Conservation (phyloP, 768 basidiomycete genomes). For the Postia placenta region DNA sequence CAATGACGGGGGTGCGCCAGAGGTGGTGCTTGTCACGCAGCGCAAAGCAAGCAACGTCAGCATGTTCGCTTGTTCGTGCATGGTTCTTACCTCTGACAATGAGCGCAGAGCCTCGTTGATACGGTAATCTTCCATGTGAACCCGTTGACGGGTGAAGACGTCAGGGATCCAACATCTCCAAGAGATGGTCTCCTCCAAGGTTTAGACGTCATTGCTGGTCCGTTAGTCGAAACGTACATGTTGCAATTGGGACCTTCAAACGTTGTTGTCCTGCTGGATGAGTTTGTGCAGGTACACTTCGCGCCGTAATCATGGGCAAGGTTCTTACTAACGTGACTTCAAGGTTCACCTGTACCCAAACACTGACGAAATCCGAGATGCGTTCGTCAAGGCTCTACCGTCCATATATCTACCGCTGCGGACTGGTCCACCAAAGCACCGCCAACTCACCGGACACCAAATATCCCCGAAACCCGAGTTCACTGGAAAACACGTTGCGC, state of each 20-base stretch:
- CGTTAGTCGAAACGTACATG: slow-evolving; percentile 52
- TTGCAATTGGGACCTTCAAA: slow-evolving; percentile 37
- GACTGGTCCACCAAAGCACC: slow-evolving; percentile 34
- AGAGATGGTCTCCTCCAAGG: slow-evolving; percentile 45
- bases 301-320: too few relatives aligned
- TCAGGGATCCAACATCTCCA: slow-evolving; percentile 13
- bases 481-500: slow-evolving; percentile 42
- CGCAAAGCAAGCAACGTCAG: slow-evolving; percentile 57
- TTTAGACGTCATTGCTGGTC: slow-evolving; percentile 52
- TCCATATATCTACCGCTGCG: slow-evolving; percentile 53
- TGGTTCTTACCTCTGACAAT: not conserved
- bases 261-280: slow-evolving; percentile 63
- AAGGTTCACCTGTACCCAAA: slow-evolving; percentile 69
- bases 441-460: slow-evolving; percentile 54
- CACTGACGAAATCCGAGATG: slow-evolving; percentile 35
- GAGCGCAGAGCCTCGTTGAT: slow-evolving; percentile 48
- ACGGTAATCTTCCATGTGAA: slow-evolving; percentile 75
- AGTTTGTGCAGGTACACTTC: slow-evolving; percentile 58
- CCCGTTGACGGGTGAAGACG: slow-evolving; percentile 71
- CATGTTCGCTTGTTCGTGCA: slow-evolving; percentile 5
- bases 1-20: slow-evolving; percentile 39
- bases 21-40: slow-evolving; percentile 59
- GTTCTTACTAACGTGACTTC: too few relatives aligned
- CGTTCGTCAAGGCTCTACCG: slow-evolving; percentile 39
- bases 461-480: slow-evolving; percentile 36